Evolutionary conservation across 164 flowering plant genomes (phyloP).

Genomic region (Liquidambar formosana): DNA sequence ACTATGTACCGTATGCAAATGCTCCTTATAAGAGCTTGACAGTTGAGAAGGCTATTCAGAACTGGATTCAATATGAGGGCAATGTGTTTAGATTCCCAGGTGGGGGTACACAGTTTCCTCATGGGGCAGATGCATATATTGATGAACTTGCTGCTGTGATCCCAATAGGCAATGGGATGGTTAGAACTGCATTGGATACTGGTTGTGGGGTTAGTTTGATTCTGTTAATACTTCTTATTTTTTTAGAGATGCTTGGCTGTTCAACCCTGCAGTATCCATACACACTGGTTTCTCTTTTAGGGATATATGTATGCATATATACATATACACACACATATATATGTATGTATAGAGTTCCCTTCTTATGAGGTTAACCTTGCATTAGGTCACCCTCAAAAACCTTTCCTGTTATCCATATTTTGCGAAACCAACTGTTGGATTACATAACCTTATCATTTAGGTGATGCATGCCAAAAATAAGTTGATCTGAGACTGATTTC

Average conservation of each 20-base stretch:
- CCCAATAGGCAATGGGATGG: constrained; percentile 47
- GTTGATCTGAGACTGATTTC: too few relatives aligned
- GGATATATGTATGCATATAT: too few relatives aligned
- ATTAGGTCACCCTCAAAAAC: too few relatives aligned
- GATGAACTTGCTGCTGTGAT: constrained; percentile 51
- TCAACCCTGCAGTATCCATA: too few relatives aligned
- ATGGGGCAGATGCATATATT: constrained; percentile 58
- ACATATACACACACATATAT: too few relatives aligned
- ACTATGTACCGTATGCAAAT: constrained; percentile 58
- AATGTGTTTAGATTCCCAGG: constrained; percentile 56
- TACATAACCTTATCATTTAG: too few relatives aligned
- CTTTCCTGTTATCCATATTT: too few relatives aligned
- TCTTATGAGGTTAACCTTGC: too few relatives aligned
- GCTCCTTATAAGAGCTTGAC: constrained; percentile 59
- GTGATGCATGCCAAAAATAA: too few relatives aligned
- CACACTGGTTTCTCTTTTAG: neutral
- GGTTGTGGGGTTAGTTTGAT: constrained; percentile 54
- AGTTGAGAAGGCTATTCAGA: constrained; percentile 57
- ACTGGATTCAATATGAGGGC: constrained; percentile 61
- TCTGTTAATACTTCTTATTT: neutral
- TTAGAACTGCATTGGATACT: constrained; percentile 53
- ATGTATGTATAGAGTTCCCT: too few relatives aligned
- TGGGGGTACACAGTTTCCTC: constrained; percentile 60
- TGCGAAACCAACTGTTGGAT: too few relatives aligned
- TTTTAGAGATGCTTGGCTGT: neutral